A percentile compares a stretch with the other conserved stretches of the same genome.
phyloP scores from a whole-genome alignment of 177 flowering plant species.

The Vitis hybrid region DNA sequence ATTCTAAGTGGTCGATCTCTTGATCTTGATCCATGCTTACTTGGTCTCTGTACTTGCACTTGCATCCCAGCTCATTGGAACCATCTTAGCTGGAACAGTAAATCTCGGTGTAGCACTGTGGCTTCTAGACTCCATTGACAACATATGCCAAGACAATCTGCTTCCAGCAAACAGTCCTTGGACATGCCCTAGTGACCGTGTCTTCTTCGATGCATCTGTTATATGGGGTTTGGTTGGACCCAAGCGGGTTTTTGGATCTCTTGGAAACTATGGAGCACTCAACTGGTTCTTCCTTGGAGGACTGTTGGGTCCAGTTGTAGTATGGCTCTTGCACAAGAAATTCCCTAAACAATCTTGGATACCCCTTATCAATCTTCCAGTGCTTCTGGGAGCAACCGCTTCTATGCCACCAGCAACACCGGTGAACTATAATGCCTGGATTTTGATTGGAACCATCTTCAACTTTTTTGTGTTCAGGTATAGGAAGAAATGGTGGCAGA shows the following conservation, averaged over 20 bases:
- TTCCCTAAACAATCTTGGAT: constrained; percentile 42
- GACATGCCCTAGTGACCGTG: constrained; percentile 41
- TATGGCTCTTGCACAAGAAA: constrained; percentile 30
- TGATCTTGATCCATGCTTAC: neutral
- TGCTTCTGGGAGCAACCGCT: constrained; percentile 37
- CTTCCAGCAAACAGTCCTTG: constrained; percentile 37
- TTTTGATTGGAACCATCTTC: constrained; percentile 36
- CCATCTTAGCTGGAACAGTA: constrained; percentile 31
- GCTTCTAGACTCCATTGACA: constrained; percentile 20
- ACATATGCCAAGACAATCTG: constrained; percentile 33
- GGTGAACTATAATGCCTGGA: constrained; percentile 39
- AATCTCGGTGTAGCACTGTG: constrained; percentile 30
- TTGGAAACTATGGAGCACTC: constrained; percentile 31
- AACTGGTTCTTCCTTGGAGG: constrained; percentile 56
- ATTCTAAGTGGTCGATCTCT: neutral
- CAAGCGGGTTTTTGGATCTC: constrained; percentile 26
- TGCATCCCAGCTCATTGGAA: constrained; percentile 26
- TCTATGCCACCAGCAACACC: constrained; percentile 42
- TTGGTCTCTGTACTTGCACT: neutral
- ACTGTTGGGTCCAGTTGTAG: constrained; percentile 21
- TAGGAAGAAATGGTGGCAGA: constrained; percentile 48
- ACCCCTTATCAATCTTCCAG: constrained; percentile 42
- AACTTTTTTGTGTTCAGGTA: constrained; percentile 38
- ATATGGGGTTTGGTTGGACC: constrained; percentile 57
- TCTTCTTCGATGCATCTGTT: constrained; percentile 47